Evolutionary conservation across 768 basidiomycete species (phyloP).

Genomic region (Mycena pura): DNA sequence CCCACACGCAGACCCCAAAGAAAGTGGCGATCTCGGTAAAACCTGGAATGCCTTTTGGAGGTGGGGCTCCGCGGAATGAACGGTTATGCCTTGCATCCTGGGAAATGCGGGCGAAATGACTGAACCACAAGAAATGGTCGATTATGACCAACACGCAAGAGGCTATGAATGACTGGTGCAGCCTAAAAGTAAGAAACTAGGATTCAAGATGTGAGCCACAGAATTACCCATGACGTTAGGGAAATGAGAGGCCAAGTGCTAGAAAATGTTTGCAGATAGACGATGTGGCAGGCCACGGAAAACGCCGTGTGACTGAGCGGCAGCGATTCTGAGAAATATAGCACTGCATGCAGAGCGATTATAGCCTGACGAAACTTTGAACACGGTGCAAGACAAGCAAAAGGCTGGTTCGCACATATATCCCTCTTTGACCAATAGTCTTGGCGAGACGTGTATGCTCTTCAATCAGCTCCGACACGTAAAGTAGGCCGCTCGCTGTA

Average conservation of each 20-base stretch:
- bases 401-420: constrained; percentile 70
- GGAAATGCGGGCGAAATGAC: constrained; percentile 82
- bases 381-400: constrained; percentile 4
- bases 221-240: too few species aligned
- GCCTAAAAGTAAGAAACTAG: too few species aligned
- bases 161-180: constrained; percentile 75
- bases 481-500: constrained; percentile 90
- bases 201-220: too few species aligned
- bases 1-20: constrained; percentile 87
- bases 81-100: constrained; percentile 65
- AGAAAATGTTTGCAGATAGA: constrained; percentile 95
- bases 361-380: constrained; percentile 61
- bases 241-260: constrained; percentile 91
- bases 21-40: constrained; percentile 85
- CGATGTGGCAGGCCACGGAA: constrained; percentile 82
- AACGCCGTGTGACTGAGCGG: constrained; percentile 76
- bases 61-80: constrained; percentile 49
- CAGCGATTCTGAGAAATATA: constrained; percentile 83
- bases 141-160: constrained; percentile 86
- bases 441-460: constrained; percentile 90
- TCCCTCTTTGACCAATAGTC: constrained; percentile 79
- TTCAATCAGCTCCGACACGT: constrained; percentile 94
- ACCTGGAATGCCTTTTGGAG: constrained; percentile 41
- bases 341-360: constrained; percentile 75
- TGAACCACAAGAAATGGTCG: constrained; percentile 98